Evolutionary conservation across 108 stramenopile genomes (phyloP), one percentile per base, ranked within the genome.

Genomic region (Cyclotella baltica): DNA sequence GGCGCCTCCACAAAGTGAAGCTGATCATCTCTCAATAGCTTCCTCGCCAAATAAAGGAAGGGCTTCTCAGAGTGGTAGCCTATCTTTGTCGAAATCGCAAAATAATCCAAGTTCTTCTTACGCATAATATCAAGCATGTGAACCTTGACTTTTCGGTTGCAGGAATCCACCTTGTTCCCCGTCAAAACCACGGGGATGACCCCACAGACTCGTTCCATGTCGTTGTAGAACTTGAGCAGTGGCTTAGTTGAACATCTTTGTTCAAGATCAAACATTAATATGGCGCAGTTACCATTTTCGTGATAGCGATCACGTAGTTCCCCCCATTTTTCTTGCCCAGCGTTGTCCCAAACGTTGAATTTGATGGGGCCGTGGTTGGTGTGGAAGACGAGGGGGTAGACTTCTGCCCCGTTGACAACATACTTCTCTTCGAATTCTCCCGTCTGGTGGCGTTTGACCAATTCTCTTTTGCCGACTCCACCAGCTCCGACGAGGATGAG

Each of bases 11-110:
- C 97, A 75, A 99, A 99, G 74, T 92, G 87, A 70, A 99, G 92
- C 77, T 88, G 87, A 77, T 98, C 92, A 90, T 99, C 96, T 20
- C 98, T 97, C 62, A 89, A 83, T 64, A 99, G 90, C 92, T 98
- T 98, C 58, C 97, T 88, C 37, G 99, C 98, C 81, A 99, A 86
- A 98, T 97, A 98, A 43, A 99, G 90, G 88, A 99, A 99, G 28
- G 99, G 99, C 93, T 98, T 98, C 92, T 99, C 99, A 75, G 98
- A 99, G 97, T 99, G 98, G 93, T 98, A 99, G 92, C 99, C 99
- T 40, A 90, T 93, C 87, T 99, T 99, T 62, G 99, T 98, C 16
- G 98, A 98, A 76, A 99, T 98, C 83, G 99, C 98, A 76, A 97
- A 99, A 85, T 99, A 99, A 86, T 98, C 98, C 56, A 99, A 83